Base-by-base conservation (phyloP, 139 green algal species). In the Helicosporidium sp. region DNA sequence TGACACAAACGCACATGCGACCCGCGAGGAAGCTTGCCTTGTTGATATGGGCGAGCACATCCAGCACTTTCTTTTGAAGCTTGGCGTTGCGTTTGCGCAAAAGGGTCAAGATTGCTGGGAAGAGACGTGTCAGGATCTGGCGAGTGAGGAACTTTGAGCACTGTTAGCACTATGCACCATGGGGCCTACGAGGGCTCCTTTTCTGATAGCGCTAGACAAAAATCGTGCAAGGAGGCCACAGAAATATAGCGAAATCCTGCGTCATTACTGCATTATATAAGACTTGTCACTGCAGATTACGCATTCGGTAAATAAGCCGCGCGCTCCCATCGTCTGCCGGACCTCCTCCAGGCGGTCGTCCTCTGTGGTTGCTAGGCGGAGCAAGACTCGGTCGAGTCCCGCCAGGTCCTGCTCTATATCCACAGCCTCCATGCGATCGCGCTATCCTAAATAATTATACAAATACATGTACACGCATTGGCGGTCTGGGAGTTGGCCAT, bases 41-140 rank as follows among this genome's bases (percentile, higher is more conserved):
- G 70, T 95, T 95, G 25, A 87, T 68, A 58, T 95, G 85, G 6
- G 49, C 57, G 37, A 95, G 61, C 13, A 95, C 80, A 54, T 86
- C 73, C 43, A 94, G 46, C 42, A 93, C 72, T 78, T 92, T 45
- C 26, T 41, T 26, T 23, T 58, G 51, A 18, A 37, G 10, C 10
- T 10, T 37, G n/a, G n/a, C n/a, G n/a, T n/a, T n/a, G n/a, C n/a
- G n/a, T n/a, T n/a, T n/a, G n/a, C n/a, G n/a, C n/a, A n/a, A n/a
- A n/a, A n/a, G n/a, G n/a, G n/a, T n/a, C n/a, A n/a, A n/a, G n/a
- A n/a, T n/a, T 52, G 31, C 20, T 4, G 18, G 25, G 16, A 3
- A 0, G 17, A 24, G n/a, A 26, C 26, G 24, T 18, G 26, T 10
- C 13, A 27, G 3, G 4, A 37, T n/a, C 4, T 5, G 17, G 23